phyloP scores from a whole-genome alignment of 2,329 filamentous ascomycete species.

The Thelonectria rubi region DNA sequence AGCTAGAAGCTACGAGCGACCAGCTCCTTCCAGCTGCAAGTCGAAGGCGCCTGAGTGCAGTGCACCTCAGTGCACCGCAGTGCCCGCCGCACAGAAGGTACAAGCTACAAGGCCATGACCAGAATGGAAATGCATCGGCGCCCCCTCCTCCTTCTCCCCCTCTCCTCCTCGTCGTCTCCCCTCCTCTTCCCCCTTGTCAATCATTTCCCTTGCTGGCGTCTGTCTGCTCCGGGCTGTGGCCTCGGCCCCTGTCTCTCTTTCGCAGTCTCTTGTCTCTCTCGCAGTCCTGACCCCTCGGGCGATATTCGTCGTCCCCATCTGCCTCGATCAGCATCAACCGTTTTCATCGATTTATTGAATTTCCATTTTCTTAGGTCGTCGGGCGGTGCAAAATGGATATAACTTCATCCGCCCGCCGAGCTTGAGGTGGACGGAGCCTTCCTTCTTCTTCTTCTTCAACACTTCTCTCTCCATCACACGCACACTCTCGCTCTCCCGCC shows the following conservation, averaged over 20 bases:
- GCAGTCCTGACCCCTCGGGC: neutral
- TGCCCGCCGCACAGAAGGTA: neutral
- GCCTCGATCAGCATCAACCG: too few species aligned
- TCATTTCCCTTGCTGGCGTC: neutral
- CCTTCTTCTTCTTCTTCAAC: neutral
- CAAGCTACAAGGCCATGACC: neutral
- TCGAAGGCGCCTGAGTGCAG: too few species aligned
- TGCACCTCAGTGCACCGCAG: too few species aligned
- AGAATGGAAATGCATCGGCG: conserved; percentile 11
- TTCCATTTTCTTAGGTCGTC: neutral
- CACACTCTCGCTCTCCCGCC: neutral
- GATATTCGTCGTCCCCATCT: neutral
- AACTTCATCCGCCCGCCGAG: conserved; percentile 29
- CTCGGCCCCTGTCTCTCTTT: neutral
- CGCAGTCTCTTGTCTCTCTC: neutral
- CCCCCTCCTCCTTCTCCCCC: neutral
- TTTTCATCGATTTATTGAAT: too few species aligned
- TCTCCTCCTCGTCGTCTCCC: too few species aligned
- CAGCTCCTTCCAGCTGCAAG: neutral
- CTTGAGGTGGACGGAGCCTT: conserved; percentile 2
- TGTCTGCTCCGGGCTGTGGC: neutral
- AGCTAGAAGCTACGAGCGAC: neutral
- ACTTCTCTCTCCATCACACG: neutral
- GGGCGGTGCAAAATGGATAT: conserved; percentile 29
- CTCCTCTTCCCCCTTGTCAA: neutral